phyloP scores from a whole-genome alignment of 345 rosid species.

The Rhizophora apiculata region DNA sequence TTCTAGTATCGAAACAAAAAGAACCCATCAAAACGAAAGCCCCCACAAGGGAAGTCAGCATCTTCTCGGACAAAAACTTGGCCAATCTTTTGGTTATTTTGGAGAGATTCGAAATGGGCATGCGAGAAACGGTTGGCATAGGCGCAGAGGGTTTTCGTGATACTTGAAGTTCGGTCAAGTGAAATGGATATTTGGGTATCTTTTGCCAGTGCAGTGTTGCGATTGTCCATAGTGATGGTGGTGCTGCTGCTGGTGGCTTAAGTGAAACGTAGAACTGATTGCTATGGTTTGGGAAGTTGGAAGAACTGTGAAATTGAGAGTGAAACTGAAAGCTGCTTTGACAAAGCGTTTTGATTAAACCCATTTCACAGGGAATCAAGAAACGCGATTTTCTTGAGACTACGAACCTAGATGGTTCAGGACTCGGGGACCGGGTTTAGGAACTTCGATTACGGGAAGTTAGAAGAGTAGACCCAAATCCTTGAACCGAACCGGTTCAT shows the following conservation, averaged over 20 bases:
- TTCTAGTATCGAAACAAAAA: conserved; percentile 36
- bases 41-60: conserved; percentile 52
- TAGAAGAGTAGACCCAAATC: too few relatives aligned
- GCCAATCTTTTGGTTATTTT: conserved; percentile 13
- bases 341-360: conserved; percentile 17
- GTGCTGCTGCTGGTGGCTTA: background rate
- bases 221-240: background rate
- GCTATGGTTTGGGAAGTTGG: conserved; percentile 7
- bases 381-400: too few relatives aligned
- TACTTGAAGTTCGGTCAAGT: conserved; percentile 19
- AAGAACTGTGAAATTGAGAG: conserved; percentile 1
- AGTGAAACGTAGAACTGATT: background rate
- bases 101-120: conserved; percentile 22
- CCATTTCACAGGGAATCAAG: conserved; percentile 7
- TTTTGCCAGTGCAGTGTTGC: conserved; percentile 12
- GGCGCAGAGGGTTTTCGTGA: conserved; percentile 21
- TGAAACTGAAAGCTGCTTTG: background rate
- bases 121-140: conserved; percentile 10
- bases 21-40: conserved; percentile 50
- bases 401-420: too few relatives aligned
- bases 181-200: conserved; percentile 9
- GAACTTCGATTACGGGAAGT: too few relatives aligned
- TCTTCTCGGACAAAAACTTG: conserved; percentile 32
- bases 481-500: too few relatives aligned
- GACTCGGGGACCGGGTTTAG: too few relatives aligned